Conservation (phyloP, 2,329 filamentous ascomycete genomes). For the Cryphonectria nitschkei region DNA sequence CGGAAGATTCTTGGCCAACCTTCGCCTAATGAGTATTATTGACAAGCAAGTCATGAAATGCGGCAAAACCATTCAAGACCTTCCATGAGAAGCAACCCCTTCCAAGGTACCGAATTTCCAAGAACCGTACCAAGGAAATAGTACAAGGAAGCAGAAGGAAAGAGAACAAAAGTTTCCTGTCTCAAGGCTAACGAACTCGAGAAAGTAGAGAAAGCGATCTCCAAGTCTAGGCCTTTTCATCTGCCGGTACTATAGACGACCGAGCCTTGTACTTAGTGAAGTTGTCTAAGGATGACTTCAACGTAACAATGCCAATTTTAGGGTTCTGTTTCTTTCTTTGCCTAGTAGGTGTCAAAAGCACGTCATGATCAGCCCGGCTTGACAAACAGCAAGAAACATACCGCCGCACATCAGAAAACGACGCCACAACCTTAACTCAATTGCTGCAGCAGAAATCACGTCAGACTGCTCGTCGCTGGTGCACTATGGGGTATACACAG, state of each 20-base stretch:
- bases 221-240: not conserved
- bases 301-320: not conserved
- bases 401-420: not conserved
- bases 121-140: not conserved
- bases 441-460: slow-evolving; percentile 1
- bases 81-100: slow-evolving; percentile 10
- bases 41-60: not conserved
- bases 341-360: not conserved
- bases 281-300: not conserved
- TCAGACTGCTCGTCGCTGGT: not conserved
- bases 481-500: not conserved
- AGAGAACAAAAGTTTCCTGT: not conserved
- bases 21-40: not conserved
- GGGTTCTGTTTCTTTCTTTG: not conserved
- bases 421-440: slow-evolving; percentile 4
- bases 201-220: slow-evolving; percentile 1
- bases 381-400: not conserved
- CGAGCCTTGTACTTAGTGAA: slow-evolving; percentile 4
- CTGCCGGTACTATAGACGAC: slow-evolving; percentile 12
- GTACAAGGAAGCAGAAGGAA: not conserved
- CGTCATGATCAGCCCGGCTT: not conserved
- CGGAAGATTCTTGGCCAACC: slow-evolving; percentile 7
- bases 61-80: not conserved
- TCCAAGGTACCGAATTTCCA: not conserved
- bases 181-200: slow-evolving; percentile 10